A percentile compares a stretch with the other conserved stretches of the same genome.
phyloP scores from a whole-genome alignment of 2,329 filamentous ascomycete species.

The Colletotrichum eremochloae region DNA sequence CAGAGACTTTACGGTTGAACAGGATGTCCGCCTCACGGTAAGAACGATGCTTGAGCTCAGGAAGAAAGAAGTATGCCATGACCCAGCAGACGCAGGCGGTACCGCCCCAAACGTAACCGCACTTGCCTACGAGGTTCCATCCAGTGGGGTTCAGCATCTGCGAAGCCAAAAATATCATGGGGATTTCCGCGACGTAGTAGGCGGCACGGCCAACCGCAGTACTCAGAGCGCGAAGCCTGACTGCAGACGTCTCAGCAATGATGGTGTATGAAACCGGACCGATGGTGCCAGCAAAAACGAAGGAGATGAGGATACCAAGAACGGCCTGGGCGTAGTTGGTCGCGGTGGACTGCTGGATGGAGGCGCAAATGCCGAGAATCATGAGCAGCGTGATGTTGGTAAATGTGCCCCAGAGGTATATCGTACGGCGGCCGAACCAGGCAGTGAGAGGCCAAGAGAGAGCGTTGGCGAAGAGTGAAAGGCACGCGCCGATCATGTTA shows the following conservation, averaged over 20 bases:
- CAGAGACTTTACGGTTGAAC: slow-evolving; percentile 57
- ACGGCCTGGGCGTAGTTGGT: slow-evolving; percentile 56
- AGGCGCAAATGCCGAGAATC: slow-evolving; percentile 53
- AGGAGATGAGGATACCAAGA: slow-evolving; percentile 55
- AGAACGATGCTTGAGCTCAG: slow-evolving; percentile 59
- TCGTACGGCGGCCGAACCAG: slow-evolving; percentile 56
- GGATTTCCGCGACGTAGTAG: slow-evolving; percentile 58
- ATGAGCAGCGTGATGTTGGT: slow-evolving; percentile 53
- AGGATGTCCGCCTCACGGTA: slow-evolving; percentile 61
- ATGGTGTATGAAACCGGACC: slow-evolving; percentile 55
- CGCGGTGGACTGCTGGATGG: slow-evolving; percentile 48
- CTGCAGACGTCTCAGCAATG: slow-evolving; percentile 54
- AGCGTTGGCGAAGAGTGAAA: slow-evolving; percentile 52
- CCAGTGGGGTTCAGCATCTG: slow-evolving; percentile 56
- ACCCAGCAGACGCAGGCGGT: slow-evolving; percentile 57
- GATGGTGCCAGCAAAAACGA: slow-evolving; percentile 52
- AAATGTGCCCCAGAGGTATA: slow-evolving; percentile 54
- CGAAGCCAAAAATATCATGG: slow-evolving; percentile 56
- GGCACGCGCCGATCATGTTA: slow-evolving; percentile 48
- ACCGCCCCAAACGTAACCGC: slow-evolving; percentile 61
- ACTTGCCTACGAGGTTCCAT: slow-evolving; percentile 59
- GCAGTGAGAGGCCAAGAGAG: slow-evolving; percentile 52
- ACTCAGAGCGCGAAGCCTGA: slow-evolving; percentile 54
- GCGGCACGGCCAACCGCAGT: slow-evolving; percentile 55
- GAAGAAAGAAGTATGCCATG: slow-evolving; percentile 57